Percentiles rank a stretch among this genome's conserved stretches.
Evolutionary conservation across 768 basidiomycete genomes (phyloP).

Genomic region (Macrocybe gigantea): DNA sequence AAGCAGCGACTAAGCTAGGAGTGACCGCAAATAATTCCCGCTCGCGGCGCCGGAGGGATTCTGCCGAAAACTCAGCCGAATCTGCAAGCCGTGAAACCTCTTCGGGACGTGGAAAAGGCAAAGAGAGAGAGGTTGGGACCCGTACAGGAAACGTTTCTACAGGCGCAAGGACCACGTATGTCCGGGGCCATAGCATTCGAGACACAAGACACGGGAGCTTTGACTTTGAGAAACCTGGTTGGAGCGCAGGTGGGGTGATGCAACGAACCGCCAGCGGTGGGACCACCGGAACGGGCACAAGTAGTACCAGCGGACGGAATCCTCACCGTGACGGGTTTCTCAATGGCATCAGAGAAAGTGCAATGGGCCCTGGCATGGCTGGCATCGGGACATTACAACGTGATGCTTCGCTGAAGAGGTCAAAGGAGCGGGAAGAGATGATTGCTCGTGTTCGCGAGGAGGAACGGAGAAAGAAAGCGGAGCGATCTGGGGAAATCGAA

Average conservation of each 20-base stretch:
- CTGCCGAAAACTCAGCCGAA: too few relatives aligned
- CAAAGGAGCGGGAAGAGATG: constrained; percentile 31
- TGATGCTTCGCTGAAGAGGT: constrained; percentile 32
- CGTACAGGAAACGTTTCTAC: background rate
- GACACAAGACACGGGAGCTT: constrained; percentile 66
- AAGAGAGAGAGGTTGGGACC: constrained; percentile 4
- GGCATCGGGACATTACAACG: constrained; percentile 41
- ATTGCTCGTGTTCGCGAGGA: constrained; percentile 11
- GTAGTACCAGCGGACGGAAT: constrained; percentile 20
- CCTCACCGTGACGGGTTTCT: constrained; percentile 10
- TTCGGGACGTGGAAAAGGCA: background rate
- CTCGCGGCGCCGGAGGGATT: too few relatives aligned
- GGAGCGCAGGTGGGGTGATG: constrained; percentile 25
- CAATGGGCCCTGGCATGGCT: constrained; percentile 34
- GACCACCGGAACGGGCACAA: constrained; percentile 24
- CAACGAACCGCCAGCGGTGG: constrained; percentile 42
- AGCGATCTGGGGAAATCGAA: background rate
- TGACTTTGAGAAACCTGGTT: constrained; percentile 68
- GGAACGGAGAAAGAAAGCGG: constrained; percentile 3
- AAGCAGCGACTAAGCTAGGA: background rate
- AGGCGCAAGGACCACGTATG: background rate
- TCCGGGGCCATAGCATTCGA: constrained; percentile 16
- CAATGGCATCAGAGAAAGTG: constrained; percentile 25
- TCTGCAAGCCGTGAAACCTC: background rate
- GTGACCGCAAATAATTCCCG: background rate